Percentiles rank a stretch among this genome's conserved stretches.
These are phyloP conservation scores for Limnanthes douglasii DNA, from an alignment of 345 rosid genomes.

Conservation along the genomic window DNA sequence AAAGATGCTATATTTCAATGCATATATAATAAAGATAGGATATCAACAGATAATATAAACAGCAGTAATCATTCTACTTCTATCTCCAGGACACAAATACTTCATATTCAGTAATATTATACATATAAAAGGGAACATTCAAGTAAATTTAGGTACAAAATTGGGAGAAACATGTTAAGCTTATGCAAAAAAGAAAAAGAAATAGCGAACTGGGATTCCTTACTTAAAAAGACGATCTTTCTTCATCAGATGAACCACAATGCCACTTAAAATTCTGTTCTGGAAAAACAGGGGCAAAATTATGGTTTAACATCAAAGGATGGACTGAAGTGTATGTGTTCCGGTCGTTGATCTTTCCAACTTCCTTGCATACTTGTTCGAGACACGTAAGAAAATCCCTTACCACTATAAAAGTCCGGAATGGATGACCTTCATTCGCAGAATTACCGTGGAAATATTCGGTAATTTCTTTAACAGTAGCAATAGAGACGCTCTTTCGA, in stretches of 20 bases:
- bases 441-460: conserved; percentile 90
- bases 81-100: too few species aligned
- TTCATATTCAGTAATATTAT: too few species aligned
- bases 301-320: conserved; percentile 19
- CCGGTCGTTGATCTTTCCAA: conserved; percentile 74
- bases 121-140: too few species aligned
- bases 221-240: conserved; percentile 12
- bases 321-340: conserved; percentile 44
- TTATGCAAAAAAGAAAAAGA: too few species aligned
- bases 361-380: conserved; percentile 89
- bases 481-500: conserved; percentile 23
- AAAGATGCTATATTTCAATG: too few species aligned
- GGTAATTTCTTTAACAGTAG: conserved; percentile 61
- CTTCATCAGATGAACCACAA: conserved; percentile 22
- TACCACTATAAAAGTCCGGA: conserved; percentile 63
- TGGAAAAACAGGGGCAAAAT: conserved; percentile 30
- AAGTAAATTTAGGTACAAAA: too few species aligned
- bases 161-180: too few species aligned
- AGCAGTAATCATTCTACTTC: too few species aligned
- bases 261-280: conserved; percentile 20
- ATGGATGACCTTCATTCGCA: conserved; percentile 55
- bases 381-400: conserved; percentile 78
- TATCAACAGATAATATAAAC: too few species aligned
- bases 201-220: too few species aligned
- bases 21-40: too few species aligned